These are phyloP conservation scores for Omphalea diandra DNA, from an alignment of 441 rosid species.

Conservation along the genomic window DNA sequence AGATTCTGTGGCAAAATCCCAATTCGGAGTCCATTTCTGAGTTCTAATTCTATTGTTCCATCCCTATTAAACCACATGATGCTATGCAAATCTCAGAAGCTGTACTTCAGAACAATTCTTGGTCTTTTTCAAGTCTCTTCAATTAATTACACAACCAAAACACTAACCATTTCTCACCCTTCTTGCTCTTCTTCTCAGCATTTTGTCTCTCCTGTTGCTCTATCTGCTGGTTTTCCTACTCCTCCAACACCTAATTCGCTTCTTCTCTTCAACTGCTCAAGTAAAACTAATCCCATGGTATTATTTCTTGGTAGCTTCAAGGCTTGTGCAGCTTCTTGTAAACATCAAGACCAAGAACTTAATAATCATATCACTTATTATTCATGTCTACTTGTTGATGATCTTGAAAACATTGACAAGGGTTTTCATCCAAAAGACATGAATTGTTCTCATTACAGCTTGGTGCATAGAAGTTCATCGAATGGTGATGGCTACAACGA, in stretches of 20 bases:
- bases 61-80: conserved; percentile 30
- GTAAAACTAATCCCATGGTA: conserved; percentile 9
- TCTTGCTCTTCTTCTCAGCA: conserved; percentile 32
- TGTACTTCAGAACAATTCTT: conserved; percentile 47
- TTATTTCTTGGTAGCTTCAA: conserved; percentile 15
- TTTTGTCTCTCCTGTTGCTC: conserved; percentile 36
- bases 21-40: conserved; percentile 28
- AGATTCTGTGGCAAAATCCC: conserved; percentile 31
- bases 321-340: conserved; percentile 21
- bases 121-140: conserved; percentile 48
- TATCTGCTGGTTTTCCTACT: conserved; percentile 43
- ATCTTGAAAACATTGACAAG: conserved; percentile 29
- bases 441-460: conserved; percentile 36
- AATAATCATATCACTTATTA: conserved; percentile 8
- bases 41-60: conserved; percentile 17
- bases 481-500: conserved; percentile 18
- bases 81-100: conserved; percentile 45
- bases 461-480: conserved; percentile 28
- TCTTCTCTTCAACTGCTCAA: conserved; percentile 44
- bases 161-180: conserved; percentile 38
- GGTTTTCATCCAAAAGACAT: conserved; percentile 42
- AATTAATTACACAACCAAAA: conserved; percentile 39
- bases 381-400: conserved; percentile 36
- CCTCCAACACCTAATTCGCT: conserved; percentile 38
- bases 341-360: conserved; percentile 8